Percentiles rank a stretch among this genome's conserved stretches.
Evolutionary conservation across 1,284 basidiomycete species (phyloP).

Genomic region (Trichosporon ovoides): DNA sequence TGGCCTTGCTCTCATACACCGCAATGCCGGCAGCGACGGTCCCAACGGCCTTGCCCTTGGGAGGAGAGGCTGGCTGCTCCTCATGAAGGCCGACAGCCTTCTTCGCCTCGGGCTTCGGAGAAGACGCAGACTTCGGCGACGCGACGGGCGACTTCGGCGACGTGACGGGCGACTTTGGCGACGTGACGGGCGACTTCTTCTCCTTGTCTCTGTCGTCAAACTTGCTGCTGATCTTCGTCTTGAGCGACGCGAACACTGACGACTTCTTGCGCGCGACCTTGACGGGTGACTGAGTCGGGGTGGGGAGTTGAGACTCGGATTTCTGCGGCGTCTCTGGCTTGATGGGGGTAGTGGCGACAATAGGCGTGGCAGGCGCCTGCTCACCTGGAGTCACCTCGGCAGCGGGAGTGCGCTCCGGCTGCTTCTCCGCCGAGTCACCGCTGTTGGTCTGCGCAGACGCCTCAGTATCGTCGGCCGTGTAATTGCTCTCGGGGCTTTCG

Average conservation of each 20-base stretch:
- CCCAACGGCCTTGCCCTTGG: not conserved
- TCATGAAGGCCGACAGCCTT: not conserved
- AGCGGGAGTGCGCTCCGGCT: not conserved
- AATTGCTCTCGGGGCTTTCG: slow-evolving; percentile 1
- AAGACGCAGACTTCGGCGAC: not conserved
- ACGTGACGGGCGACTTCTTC: not conserved
- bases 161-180: not conserved
- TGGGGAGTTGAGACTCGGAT: not conserved
- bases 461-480: not conserved
- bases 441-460: not conserved
- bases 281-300: not conserved
- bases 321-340: not conserved
- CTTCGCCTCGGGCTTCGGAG: not conserved
- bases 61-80: not conserved
- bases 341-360: not conserved
- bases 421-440: not conserved
- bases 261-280: slow-evolving; percentile 6
- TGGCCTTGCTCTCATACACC: not conserved
- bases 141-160: not conserved
- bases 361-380: not conserved
- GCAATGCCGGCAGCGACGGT: not conserved
- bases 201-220: slow-evolving; percentile 4
- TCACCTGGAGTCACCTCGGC: not conserved
- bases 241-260: slow-evolving; percentile 1
- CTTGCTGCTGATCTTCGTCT: slow-evolving; percentile 3